Evolutionary conservation across 208 protist species (phyloP), one percentile per base, ranked within the genome.

Genomic region (Angomonas ambiguus): DNA sequence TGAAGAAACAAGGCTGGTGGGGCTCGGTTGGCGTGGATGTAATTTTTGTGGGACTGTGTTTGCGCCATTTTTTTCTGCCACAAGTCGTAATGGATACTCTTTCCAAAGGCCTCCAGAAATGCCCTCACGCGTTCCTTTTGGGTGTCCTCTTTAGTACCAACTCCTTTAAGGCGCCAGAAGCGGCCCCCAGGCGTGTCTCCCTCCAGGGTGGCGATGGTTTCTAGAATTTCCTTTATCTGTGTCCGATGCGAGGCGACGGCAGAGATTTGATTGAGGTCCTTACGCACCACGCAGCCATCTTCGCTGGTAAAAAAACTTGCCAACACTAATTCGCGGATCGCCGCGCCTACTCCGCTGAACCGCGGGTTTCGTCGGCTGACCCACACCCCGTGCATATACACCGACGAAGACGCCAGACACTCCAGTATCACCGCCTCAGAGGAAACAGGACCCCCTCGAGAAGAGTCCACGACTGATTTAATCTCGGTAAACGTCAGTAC

Each of bases 311-410:
- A 89, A 45, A 96, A 94, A 0, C 65, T 41, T 2, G 74, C 33
- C 49, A 96, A 62, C 49, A 94, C 59, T 2, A 92, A 65, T 56
- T 93, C 91, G 20, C 87, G 81, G 51, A 96, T 49, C 18, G 91
- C 84, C 0, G 87, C 91, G 0, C 74, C 71, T 3, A 72, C 67
- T n/a, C 91, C 87, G 16, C 74, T 80, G 42, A 96, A 88, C 18
- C 75, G 59, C 0, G 76, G 60, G 30, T 74, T 70, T n/a, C 38
- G 65, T 28, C 80, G 77, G 16, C 76, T 75, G 0, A 94, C 74
- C 91, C 91, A 96, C 32, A 96, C 91, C 27, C 91, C 91, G 51
- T 96, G 91, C 74, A 89, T 83, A 67, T 77, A 91, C 2, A 45
- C 67, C 22, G 79, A 70, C 18, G 66, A 67, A 27, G 49, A 22